Evolutionary conservation across 2,329 filamentous ascomycete species (phyloP), one percentile per base, ranked within the genome.

Genomic region (Curvularia verruculosa): DNA sequence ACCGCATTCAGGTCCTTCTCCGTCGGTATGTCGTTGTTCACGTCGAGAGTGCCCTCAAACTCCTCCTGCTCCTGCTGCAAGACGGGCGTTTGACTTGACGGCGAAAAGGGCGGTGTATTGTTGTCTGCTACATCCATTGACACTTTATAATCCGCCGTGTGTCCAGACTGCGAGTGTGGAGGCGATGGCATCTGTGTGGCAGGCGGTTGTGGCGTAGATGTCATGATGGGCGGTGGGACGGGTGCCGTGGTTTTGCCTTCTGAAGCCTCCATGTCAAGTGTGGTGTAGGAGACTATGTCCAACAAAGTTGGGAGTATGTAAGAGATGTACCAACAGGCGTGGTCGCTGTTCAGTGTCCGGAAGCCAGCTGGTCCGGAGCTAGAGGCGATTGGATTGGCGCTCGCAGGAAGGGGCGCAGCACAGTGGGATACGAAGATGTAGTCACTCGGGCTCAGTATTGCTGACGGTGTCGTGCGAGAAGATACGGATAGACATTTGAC

Each of bases 21-120:
- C 1, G 67, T 71, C 1, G 75, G 75, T 28, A 76, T 50, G 44
- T 75, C 70, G 44, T 77, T 68, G 61, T 74, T 75, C 51, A 77
- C 74, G n/a, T 74, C 59, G 23, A 76, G 61, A 40, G 68, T 70
- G 55, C 74, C 74, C 47, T 69, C 64, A 45, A 77, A 77, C 41
- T 70, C 67, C 23, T 70, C 67, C 37, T 73, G 65, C 46, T 69
- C 70, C 39, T 72, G 71, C 40, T 66, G 63, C 19, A 75, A 55
- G 6, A 72, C 66, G 0, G 72, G 69, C 9, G 71, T 75, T 19
- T 68, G 64, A 58, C 71, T 74, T 10, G 67, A 66, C 1, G 73
- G 72, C 23, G 70, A 73, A 58, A 74, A 72, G 0, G 71, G 71
- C 4, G 72, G 70, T 9, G 70, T 70, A 5, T 52, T 51, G 8